These are phyloP conservation scores for Lasiodiplodia theobromae DNA, from an alignment of 2,329 filamentous ascomycete species.

Conservation along the genomic window DNA sequence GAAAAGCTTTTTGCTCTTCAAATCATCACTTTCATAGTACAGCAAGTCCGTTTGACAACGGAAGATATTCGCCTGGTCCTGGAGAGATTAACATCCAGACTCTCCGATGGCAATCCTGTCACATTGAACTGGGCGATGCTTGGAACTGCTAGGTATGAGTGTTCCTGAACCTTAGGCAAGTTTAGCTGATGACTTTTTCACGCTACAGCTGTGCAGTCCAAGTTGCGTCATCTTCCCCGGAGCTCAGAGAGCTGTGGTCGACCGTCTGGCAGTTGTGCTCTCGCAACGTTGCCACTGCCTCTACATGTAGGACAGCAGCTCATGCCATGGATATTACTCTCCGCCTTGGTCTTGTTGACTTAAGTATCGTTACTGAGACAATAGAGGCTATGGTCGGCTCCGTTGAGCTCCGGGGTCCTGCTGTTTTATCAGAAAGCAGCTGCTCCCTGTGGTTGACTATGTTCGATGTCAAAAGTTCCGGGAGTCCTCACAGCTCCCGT, in stretches of 20 bases:
- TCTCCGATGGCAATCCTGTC: conserved; percentile 72
- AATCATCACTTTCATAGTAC: conserved; percentile 57
- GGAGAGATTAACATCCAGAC: conserved; percentile 63
- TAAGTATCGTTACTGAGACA: conserved; percentile 71
- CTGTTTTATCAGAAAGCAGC: conserved; percentile 79
- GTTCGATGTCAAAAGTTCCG: conserved; percentile 69
- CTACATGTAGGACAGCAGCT: conserved; percentile 78
- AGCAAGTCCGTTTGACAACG: conserved; percentile 47
- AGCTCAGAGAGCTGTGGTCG: conserved; percentile 66
- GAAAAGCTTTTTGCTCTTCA: conserved; percentile 61
- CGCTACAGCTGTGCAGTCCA: conserved; percentile 56
- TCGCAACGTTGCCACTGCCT: conserved; percentile 72
- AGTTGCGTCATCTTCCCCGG: conserved; percentile 47
- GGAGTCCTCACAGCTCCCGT: conserved; percentile 72
- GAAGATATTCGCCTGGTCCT: conserved; percentile 65
- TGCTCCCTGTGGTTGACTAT: conserved; percentile 75
- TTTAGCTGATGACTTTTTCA: neutral
- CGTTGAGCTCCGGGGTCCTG: conserved; percentile 82
- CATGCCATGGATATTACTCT: conserved; percentile 75
- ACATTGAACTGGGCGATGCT: conserved; percentile 84
- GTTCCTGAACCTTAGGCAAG: neutral
- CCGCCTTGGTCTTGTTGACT: conserved; percentile 69
- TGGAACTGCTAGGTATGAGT: conserved; percentile 75
- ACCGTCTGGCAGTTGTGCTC: conserved; percentile 78
- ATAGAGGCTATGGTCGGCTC: conserved; percentile 76